Evolutionary conservation across 305 asterid species (phyloP), one percentile per base, ranked within the genome.

Genomic region (Stenogyne calaminthoides): DNA sequence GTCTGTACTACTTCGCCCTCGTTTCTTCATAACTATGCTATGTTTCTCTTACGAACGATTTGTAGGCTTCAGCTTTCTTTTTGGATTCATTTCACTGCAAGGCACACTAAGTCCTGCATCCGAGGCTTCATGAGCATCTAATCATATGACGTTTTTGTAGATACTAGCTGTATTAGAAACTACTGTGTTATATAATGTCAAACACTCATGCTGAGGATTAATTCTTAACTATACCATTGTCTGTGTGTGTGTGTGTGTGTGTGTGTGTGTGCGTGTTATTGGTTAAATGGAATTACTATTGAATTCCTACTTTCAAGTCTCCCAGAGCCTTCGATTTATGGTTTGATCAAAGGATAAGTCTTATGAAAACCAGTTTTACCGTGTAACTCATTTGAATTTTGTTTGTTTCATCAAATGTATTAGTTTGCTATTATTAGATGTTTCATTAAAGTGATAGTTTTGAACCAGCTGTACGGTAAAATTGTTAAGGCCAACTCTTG

Each of bases 1-100:
- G 98, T 90, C 64, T 73, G 88, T 44, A 20, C 74, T 60, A 32
- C 29, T 72, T 34, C 77, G 59, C 71, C 69, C 69, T 57, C 16
- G 18, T 78, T 76, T 22, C 58, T 73, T 78, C 54, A 58, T 32
- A 19, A 47, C 40, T 19, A 59, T 25, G 9, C 57, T 18, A 0
- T 32, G 27, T 68, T 14, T 51, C 73, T 37, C 9, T 11, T n/a
- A 10, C 19, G 25, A 47, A 20, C n/a, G 47, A 52, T 18, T 40
- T 56, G 51, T 56, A 51, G 16, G 15, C 34, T 62, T 57, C 57
- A n/a, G 32, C 62, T 55, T 40, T 42, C 67, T 40, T 12, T 42
- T 27, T 25, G 4, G 40, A n/a, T 57, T 20, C 20, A 55, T 40
- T 54, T 36, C 36, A 37, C 40, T 8, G 39, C 12, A 3, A 58